These are phyloP conservation scores for Chimonanthus praecox DNA, from an alignment of 164 flowering plant species.

Conservation along the genomic window DNA sequence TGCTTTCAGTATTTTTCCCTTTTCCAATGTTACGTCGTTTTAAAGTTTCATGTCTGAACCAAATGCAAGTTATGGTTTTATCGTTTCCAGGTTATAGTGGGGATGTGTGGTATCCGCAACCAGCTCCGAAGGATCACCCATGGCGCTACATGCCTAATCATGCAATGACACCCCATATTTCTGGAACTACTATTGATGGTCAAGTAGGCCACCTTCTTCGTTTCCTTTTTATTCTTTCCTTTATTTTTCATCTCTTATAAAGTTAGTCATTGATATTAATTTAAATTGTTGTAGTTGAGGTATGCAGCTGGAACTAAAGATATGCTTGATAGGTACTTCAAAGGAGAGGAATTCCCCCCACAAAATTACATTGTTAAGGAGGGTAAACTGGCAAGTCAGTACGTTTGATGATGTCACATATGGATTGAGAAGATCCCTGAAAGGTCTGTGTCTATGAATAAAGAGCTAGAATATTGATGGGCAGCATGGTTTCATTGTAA, in stretches of 20 bases:
- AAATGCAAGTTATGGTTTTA: neutral
- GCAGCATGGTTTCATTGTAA: no score
- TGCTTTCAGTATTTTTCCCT: neutral
- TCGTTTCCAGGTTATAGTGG: slow-evolving; percentile 74
- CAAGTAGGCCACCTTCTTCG: slow-evolving; percentile 42
- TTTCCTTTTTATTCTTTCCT: neutral
- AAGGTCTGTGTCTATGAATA: neutral
- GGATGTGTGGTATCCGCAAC: slow-evolving; percentile 98
- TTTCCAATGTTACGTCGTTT: neutral
- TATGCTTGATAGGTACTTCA: slow-evolving; percentile 92
- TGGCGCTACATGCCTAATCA: slow-evolving; percentile 99
- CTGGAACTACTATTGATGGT: slow-evolving; percentile 97
- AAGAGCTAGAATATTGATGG: neutral
- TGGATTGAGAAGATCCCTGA: neutral
- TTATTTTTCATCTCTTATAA: no score
- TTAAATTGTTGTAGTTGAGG: slow-evolving; percentile 52
- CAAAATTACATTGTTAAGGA: slow-evolving; percentile 92
- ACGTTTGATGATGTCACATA: slow-evolving; percentile 33
- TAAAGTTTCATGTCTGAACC: neutral
- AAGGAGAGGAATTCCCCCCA: slow-evolving; percentile 87
- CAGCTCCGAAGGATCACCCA: slow-evolving; percentile 98
- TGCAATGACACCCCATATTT: slow-evolving; percentile 98
- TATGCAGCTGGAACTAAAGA: slow-evolving; percentile 92
- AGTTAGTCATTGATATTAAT: neutral
- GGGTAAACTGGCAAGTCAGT: slow-evolving; percentile 83